Evolutionary conservation across 2,329 filamentous ascomycete genomes (phyloP).

Genomic region (Cercospora sp.): DNA sequence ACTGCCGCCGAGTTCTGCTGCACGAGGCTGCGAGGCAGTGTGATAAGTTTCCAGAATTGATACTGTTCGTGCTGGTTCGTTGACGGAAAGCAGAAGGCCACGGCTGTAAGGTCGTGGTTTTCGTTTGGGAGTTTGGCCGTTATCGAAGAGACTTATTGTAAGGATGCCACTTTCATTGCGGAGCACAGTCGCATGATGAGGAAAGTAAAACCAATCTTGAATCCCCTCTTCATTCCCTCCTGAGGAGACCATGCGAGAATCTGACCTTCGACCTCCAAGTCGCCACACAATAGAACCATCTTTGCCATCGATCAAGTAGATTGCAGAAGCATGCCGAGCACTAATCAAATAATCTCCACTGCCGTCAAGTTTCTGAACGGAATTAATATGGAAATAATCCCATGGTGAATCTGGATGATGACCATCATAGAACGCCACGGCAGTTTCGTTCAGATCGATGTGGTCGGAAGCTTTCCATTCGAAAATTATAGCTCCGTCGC

Average conservation of each 20-base stretch:
- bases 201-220: neutral
- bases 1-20: neutral
- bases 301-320: slow-evolving; percentile 40
- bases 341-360: slow-evolving; percentile 44
- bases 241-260: neutral
- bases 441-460: slow-evolving; percentile 31
- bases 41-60: neutral
- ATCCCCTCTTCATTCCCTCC: too few species aligned
- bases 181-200: neutral
- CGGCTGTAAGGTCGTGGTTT: neutral
- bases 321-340: slow-evolving; percentile 41
- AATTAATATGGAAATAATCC: slow-evolving; percentile 39
- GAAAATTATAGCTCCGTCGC: slow-evolving; percentile 44
- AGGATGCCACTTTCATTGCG: neutral
- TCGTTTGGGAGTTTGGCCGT: neutral
- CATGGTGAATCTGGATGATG: neutral
- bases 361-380: slow-evolving; percentile 39
- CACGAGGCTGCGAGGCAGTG: neutral
- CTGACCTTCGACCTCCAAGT: slow-evolving; percentile 35
- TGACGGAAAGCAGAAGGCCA: neutral
- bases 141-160: neutral
- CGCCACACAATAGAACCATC: slow-evolving; percentile 44
- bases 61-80: neutral
- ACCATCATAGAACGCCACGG: neutral
- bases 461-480: slow-evolving; percentile 49